phyloP scores from a whole-genome alignment of 129 eudicot genomes.

The Artemisia tridentata region DNA sequence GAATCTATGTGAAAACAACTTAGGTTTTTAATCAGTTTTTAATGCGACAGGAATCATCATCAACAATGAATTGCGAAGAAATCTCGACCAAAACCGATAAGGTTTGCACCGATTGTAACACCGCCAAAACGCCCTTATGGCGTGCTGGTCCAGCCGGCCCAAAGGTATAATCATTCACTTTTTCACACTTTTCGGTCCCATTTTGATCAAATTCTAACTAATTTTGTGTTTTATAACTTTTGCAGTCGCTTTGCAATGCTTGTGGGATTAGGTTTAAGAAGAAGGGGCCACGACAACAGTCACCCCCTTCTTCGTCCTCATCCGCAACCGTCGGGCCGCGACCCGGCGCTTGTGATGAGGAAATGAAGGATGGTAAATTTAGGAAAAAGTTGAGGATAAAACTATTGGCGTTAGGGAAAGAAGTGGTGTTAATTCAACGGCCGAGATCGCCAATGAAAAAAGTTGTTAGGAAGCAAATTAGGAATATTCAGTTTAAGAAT shows the following conservation, averaged over 20 bases:
- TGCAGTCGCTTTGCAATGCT: constrained; percentile 80
- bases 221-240: background rate
- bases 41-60: constrained; percentile 17
- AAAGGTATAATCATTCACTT: constrained; percentile 32
- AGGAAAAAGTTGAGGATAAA: constrained; percentile 33
- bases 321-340: background rate
- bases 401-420: constrained; percentile 34
- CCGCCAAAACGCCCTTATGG: constrained; percentile 73
- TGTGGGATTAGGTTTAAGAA: constrained; percentile 69
- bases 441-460: constrained; percentile 45
- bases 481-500: constrained; percentile 20
- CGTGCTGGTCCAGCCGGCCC: constrained; percentile 76
- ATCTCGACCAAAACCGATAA: constrained; percentile 16
- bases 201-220: background rate
- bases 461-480: constrained; percentile 9
- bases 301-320: constrained; percentile 2
- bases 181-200: background rate
- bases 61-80: constrained; percentile 2
- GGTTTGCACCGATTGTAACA: constrained; percentile 58
- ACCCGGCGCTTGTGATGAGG: background rate
- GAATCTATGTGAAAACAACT: background rate
- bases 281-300: constrained; percentile 20
- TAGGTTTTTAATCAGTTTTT: background rate
- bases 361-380: background rate
- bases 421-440: constrained; percentile 27